Evolutionary conservation across 345 rosid genomes (phyloP), one percentile per base, ranked within the genome.

Genomic region (Turnera subulata): DNA sequence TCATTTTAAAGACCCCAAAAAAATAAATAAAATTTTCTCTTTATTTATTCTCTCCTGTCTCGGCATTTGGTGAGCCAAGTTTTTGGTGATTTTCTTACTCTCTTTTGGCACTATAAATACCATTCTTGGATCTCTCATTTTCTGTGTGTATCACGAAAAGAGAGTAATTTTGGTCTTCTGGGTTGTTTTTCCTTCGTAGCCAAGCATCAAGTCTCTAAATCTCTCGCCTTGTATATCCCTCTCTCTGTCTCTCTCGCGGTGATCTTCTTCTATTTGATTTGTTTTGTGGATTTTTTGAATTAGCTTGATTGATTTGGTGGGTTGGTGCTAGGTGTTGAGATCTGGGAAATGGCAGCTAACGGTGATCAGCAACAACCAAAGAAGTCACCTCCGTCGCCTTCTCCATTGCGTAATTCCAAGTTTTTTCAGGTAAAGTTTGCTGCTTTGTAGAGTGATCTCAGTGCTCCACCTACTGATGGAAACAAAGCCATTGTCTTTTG

Each of bases 351-450:
- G 37, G 55, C 55, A 56, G 64, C 84, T 0, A 73, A 82, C 33
- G 95, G 91, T 16, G 75, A 79, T 43, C 67, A 76, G 47, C 83
- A 72, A 17, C 53, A 83, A 9, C 62, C 82, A 21, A 61, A 84
- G 32, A 92, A 92, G 74, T 69, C 84, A 25, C 97, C 97, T 32
- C 98, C 97, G n/a, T 33, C 60, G 65, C 97, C 99, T 25, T 89
- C 99, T 43, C 97, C 99, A 45, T 65, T 92, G 73, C 78, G 98
- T 24, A 69, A 71, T 65, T 92, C 97, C 65, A 89, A 89, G 66
- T 92, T 92, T 65, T 85, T 72, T 65, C 97, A 92, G 94, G 98
- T 83, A 46, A 56, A 48, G 26, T 12, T 37, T 33, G 50, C 39
- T 23, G 46, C 61, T 54, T 54, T 50, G 13, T 6, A 1, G n/a